These are phyloP conservation scores for Scortechinia acanthostroma DNA, from an alignment of 2,329 filamentous ascomycete genomes.

Conservation along the genomic window DNA sequence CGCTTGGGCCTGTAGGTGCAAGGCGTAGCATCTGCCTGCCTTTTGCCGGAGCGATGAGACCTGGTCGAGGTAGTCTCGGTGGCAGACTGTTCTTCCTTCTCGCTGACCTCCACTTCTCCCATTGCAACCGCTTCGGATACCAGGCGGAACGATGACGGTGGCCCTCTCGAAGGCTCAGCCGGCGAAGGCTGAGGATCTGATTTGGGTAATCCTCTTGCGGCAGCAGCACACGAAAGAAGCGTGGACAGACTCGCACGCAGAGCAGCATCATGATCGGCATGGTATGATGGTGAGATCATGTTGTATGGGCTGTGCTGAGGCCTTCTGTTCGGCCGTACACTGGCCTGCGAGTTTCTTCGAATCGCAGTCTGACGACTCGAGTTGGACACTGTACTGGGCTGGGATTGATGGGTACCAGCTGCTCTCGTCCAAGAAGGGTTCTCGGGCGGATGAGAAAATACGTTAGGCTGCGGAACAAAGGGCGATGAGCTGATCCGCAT, in stretches of 20 bases:
- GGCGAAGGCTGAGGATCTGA: constrained; percentile 10
- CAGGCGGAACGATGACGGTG: constrained; percentile 44
- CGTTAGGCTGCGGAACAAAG: constrained; percentile 59
- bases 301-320: constrained; percentile 47
- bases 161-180: constrained; percentile 17
- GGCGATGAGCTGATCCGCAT: constrained; percentile 31
- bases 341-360: constrained; percentile 22
- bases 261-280: constrained; percentile 58
- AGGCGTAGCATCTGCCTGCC: not conserved
- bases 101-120: constrained; percentile 23
- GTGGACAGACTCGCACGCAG: constrained; percentile 57
- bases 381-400: constrained; percentile 32
- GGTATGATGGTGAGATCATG: constrained; percentile 48
- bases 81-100: constrained; percentile 10
- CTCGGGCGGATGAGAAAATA: constrained; percentile 51
- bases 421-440: constrained; percentile 15
- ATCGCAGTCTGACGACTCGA: constrained; percentile 20
- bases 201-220: constrained; percentile 51
- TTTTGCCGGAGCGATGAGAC: not conserved
- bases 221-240: constrained; percentile 54
- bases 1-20: not conserved
- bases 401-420: constrained; percentile 25
- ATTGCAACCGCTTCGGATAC: constrained; percentile 52
- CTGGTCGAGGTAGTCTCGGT: not conserved
- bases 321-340: constrained; percentile 19